These are phyloP conservation scores for Sporothrix pseudoabietina DNA, from an alignment of 2,329 filamentous ascomycete genomes.

Conservation along the genomic window DNA sequence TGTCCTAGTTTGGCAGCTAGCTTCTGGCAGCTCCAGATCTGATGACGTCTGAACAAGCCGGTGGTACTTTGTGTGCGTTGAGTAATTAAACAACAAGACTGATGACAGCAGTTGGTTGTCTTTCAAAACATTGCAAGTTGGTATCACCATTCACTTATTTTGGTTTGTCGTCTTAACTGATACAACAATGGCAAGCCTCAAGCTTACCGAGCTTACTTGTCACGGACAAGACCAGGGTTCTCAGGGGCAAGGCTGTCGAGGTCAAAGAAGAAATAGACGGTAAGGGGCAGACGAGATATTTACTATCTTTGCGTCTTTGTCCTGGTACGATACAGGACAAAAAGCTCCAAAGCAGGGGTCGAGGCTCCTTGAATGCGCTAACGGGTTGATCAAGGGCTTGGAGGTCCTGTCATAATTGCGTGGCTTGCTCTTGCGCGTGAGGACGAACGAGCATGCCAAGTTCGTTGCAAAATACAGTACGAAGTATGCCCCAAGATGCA, in stretches of 20 bases:
- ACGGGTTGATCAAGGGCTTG: neutral
- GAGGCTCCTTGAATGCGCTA: neutral
- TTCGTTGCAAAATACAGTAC: too few relatives aligned
- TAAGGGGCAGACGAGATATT: constrained; percentile 1
- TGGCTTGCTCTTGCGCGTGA: neutral
- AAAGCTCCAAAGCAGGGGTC: neutral
- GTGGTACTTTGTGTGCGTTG: neutral
- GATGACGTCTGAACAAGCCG: constrained; percentile 8
- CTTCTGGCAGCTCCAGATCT: neutral
- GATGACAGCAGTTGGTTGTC: too few relatives aligned
- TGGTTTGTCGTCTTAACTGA: too few relatives aligned
- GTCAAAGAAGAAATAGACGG: neutral
- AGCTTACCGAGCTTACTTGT: too few relatives aligned
- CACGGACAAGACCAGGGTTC: neutral
- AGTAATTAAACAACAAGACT: neutral
- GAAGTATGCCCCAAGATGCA: too few relatives aligned
- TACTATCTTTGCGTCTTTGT: too few relatives aligned
- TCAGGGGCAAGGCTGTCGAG: neutral
- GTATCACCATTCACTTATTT: too few relatives aligned
- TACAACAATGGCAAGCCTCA: too few relatives aligned
- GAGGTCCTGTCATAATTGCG: neutral
- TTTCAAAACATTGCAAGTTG: neutral
- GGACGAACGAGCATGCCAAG: neutral
- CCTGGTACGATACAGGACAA: neutral
- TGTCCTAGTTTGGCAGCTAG: constrained; percentile 14